Evolutionary conservation across 1,284 basidiomycete genomes (phyloP), one percentile per base, ranked within the genome.

Genomic region (Rhizoctonia solani): DNA sequence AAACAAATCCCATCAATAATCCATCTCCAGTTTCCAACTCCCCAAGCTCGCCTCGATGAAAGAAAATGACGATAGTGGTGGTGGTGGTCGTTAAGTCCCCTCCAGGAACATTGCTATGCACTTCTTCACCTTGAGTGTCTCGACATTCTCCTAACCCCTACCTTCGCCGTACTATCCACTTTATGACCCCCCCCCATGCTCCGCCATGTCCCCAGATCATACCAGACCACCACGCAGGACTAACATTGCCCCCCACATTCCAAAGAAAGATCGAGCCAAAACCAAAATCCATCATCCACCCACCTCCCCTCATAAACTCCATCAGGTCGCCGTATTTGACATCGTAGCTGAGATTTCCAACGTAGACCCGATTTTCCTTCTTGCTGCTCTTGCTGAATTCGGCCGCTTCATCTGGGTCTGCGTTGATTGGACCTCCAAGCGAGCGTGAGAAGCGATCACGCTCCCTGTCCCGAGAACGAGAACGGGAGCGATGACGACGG

Each of bases 221-320:
- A 30, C 27, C 58, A 46, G 5, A 19, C 44, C 44, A 46, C 44
- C 37, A 44, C n/a, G n/a, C n/a, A 29, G 30, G 29, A 13, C n/a
- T 4, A 63, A 65, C 41, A 41, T 19, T 44, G 6, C 52, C 32
- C 52, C 29, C 68, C 27, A 42, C 44, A 53, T 58, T 66, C 32
- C 16, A 68, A 46, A 46, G 46, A 56, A 55, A 65, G 21, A 79
- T 79, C 80, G 79, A 79, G 79, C 77, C 82, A 79, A 83, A 80
- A 84, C 83, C 56, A 79, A 83, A 80, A 84, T 83, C 61, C 63
- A 68, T 83, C 86, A 86, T 86, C 86, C 80, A 95, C 94, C 88
- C 92, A 97, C 95, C 94, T 94, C 92, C 92, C 87, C 90, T 85
- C 93, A 96, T 95, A 77, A 95, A 96, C 87, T 95, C 91, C 85